These are phyloP conservation scores for Stagonosporopsis chrysanthemi DNA, from an alignment of 2,329 filamentous ascomycete species.

Conservation along the genomic window DNA sequence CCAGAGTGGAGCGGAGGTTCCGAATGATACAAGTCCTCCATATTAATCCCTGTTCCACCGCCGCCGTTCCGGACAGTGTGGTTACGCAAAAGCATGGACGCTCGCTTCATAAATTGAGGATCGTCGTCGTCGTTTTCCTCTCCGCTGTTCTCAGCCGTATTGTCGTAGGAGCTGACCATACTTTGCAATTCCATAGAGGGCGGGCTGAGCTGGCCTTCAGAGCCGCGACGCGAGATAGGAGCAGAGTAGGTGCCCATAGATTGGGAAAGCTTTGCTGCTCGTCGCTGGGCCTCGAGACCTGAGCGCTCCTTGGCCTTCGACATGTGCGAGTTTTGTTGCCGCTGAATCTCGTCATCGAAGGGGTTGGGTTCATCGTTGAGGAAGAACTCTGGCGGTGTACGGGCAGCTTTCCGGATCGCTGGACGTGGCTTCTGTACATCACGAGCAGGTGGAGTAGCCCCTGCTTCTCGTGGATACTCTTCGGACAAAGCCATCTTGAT, in stretches of 20 bases:
- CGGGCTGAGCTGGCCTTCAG: slow-evolving; percentile 37
- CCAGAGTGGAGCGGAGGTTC: slow-evolving; percentile 52
- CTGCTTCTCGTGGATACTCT: slow-evolving; percentile 32
- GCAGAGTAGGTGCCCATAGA: slow-evolving; percentile 48
- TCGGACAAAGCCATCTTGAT: slow-evolving; percentile 46
- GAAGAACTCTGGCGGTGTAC: slow-evolving; percentile 44
- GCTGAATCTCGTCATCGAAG: slow-evolving; percentile 35
- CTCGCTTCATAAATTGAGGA: slow-evolving; percentile 51
- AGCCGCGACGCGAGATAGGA: slow-evolving; percentile 46
- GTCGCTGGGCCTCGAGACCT: slow-evolving; percentile 44
- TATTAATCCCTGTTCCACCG: slow-evolving; percentile 22
- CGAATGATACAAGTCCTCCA: slow-evolving; percentile 44
- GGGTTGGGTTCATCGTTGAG: slow-evolving; percentile 46
- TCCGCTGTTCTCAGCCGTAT: slow-evolving; percentile 34
- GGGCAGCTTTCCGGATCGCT: slow-evolving; percentile 45
- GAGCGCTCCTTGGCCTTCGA: slow-evolving; percentile 42
- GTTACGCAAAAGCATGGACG: slow-evolving; percentile 47
- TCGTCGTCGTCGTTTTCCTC: slow-evolving; percentile 38
- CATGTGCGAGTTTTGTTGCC: slow-evolving; percentile 16
- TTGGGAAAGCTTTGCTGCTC: slow-evolving; percentile 45
- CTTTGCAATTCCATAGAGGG: slow-evolving; percentile 30
- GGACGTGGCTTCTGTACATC: slow-evolving; percentile 47
- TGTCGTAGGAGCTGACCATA: slow-evolving; percentile 27
- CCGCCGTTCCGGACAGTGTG: slow-evolving; percentile 37
- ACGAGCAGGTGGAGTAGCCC: slow-evolving; percentile 25